These are phyloP conservation scores for Pleurotus platypus DNA, from an alignment of 768 basidiomycete species.

Conservation along the genomic window DNA sequence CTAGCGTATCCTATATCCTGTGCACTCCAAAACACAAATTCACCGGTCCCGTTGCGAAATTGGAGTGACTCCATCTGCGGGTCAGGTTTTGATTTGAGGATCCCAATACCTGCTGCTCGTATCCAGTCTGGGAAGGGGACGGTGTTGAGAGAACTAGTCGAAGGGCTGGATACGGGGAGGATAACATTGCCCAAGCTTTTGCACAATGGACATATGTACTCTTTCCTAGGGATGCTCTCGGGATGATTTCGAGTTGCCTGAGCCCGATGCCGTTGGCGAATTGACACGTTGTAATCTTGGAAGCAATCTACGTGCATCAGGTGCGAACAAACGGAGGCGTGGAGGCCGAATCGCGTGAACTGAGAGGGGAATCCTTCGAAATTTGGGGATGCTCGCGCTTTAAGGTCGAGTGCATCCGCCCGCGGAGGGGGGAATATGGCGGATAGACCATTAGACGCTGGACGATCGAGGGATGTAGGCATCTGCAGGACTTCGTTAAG, in stretches of 20 bases:
- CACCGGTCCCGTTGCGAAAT: slow-evolving; percentile 77
- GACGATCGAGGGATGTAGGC: slow-evolving; percentile 64
- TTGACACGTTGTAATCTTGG: slow-evolving; percentile 82
- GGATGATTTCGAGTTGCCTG: slow-evolving; percentile 94
- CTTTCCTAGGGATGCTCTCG: slow-evolving; percentile 88
- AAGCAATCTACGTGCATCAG: slow-evolving; percentile 98
- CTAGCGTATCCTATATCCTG: slow-evolving; percentile 70
- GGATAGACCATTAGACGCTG: slow-evolving; percentile 19
- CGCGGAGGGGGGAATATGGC: slow-evolving; percentile 45
- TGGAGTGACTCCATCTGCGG: slow-evolving; percentile 68
- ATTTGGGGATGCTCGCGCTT: slow-evolving; percentile 36
- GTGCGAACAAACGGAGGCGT: slow-evolving; percentile 89
- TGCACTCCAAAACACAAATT: slow-evolving; percentile 86
- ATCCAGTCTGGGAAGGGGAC: slow-evolving; percentile 86
- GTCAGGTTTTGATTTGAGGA: slow-evolving; percentile 81
- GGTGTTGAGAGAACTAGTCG: slow-evolving; percentile 45
- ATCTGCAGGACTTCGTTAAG: slow-evolving; percentile 72
- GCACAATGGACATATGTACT: slow-evolving; percentile 96
- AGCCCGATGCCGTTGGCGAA: slow-evolving; percentile 81
- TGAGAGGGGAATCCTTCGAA: slow-evolving; percentile 74
- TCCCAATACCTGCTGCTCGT: slow-evolving; percentile 82
- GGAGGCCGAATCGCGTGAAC: slow-evolving; percentile 79
- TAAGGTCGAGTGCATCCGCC: slow-evolving; percentile 46
- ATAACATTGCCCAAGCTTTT: slow-evolving; percentile 95
- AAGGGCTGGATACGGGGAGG: slow-evolving; percentile 67